Evolutionary conservation across 1,284 basidiomycete species (phyloP), one percentile per base, ranked within the genome.

Genomic region (Apiotrichum sp.): DNA sequence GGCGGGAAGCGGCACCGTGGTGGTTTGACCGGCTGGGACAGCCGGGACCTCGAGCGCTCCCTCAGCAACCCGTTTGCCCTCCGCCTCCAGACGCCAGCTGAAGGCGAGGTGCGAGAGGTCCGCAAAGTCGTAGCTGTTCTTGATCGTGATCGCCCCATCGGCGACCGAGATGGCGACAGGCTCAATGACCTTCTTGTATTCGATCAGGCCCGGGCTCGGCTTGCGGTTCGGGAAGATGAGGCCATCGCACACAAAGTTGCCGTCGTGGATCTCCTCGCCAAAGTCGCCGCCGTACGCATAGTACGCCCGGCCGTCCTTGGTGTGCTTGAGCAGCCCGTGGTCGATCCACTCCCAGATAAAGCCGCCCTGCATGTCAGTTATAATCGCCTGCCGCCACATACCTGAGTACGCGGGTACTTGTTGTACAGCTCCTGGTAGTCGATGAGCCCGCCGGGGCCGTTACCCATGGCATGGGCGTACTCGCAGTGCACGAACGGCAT

Each of bases 281-380:
- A 66, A 66, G 52, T 66, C 65, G 8, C 65, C 65, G 14, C 65
- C 65, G 45, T 65, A 65, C 33, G 47, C 55, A 34, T 39, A 66
- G 55, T 57, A 63, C 38, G 29, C 10, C 16, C 29, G 34, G 6
- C 62, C 62, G 35, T 61, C 55, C 22, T 29, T 43, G 6, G 42
- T 43, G 16, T 40, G 44, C 43, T 55, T 45, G 3, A 33, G 54
- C 32, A 66, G 38, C 13, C 63, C 65, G 49, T 66, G 65, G 56
- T 66, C 65, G 36, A 66, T 66, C 65, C 65, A 66, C 46, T 66
- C 65, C 65, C 65, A 67, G 38, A 67, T 47, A 46, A 67, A 67
- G 2, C 65, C 65, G 14, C 65, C 65, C 40, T 64, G 58, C 16
- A 32, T 45, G 29, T 29, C 29, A 29, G 29, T 29, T 29, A 29